Conservation (phyloP, 2,329 filamentous ascomycete species). For the Calycina marina region DNA sequence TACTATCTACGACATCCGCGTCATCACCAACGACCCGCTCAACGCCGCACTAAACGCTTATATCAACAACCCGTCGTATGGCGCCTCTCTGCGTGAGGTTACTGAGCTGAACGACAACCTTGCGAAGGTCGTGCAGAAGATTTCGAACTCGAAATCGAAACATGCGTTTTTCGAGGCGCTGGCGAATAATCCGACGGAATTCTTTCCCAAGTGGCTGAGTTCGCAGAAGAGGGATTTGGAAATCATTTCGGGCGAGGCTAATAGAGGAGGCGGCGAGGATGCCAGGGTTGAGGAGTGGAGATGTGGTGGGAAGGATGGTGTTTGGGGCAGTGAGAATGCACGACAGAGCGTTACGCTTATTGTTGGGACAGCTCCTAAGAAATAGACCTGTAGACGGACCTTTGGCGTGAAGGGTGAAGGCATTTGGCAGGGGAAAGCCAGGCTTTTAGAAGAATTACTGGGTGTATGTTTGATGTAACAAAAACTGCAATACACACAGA, state of each 20-base stretch:
- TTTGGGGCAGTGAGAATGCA: constrained; percentile 48
- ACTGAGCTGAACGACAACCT: constrained; percentile 70
- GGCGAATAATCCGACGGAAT: constrained; percentile 67
- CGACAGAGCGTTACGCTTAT: constrained; percentile 49
- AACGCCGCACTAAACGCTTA: constrained; percentile 50
- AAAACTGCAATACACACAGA: too few species aligned
- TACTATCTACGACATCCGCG: constrained; percentile 81
- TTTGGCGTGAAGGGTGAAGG: too few species aligned
- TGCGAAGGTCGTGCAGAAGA: constrained; percentile 66
- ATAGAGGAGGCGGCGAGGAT: constrained; percentile 41
- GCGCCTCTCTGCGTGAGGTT: constrained; percentile 62
- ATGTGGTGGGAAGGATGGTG: constrained; percentile 40
- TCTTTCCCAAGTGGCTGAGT: constrained; percentile 76
- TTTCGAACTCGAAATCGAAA: constrained; percentile 76
- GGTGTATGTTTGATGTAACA: too few species aligned
- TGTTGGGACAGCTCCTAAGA: constrained; percentile 23
- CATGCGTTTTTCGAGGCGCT: constrained; percentile 75
- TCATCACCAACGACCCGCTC: constrained; percentile 72
- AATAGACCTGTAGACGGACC: too few species aligned
- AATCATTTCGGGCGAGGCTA: constrained; percentile 16
- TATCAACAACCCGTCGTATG: constrained; percentile 55
- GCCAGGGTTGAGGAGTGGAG: constrained; percentile 54
- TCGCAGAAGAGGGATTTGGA: constrained; percentile 55
- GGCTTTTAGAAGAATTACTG: too few species aligned
- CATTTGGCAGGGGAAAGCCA: too few species aligned